A percentile compares a stretch with the other conserved stretches of the same genome.
These are phyloP conservation scores for Penicillium sp. DNA, from an alignment of 2,329 filamentous ascomycete species.

Conservation along the genomic window DNA sequence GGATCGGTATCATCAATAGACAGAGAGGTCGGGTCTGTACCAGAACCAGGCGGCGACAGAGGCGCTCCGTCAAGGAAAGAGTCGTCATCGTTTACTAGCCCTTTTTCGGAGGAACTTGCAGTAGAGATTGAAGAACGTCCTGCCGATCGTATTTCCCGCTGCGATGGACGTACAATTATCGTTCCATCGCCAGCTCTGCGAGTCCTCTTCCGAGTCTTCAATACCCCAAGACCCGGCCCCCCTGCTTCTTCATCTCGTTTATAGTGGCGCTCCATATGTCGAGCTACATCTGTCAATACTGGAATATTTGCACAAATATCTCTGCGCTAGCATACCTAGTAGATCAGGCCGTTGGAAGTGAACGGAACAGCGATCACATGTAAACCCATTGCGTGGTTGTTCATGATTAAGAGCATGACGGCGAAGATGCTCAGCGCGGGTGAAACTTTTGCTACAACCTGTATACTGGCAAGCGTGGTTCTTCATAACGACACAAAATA, in stretches of 20 bases:
- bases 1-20: constrained; percentile 32
- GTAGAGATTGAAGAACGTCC: constrained; percentile 11
- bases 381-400: constrained; percentile 53
- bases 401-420: constrained; percentile 63
- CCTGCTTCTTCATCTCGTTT: constrained; percentile 58
- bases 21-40: constrained; percentile 27
- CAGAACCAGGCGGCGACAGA: constrained; percentile 34
- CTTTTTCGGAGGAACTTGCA: constrained; percentile 15
- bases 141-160: constrained; percentile 25
- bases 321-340: constrained; percentile 50
- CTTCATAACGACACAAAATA: constrained; percentile 11
- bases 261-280: constrained; percentile 61
- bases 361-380: constrained; percentile 63
- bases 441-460: constrained; percentile 48
- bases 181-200: constrained; percentile 54
- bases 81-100: constrained; percentile 13
- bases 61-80: constrained; percentile 24
- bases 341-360: constrained; percentile 66
- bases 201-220: constrained; percentile 56
- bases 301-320: background rate
- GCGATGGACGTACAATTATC: constrained; percentile 48
- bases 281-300: constrained; percentile 46
- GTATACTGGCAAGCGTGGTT: constrained; percentile 19
- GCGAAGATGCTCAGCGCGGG: constrained; percentile 62
- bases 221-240: constrained; percentile 49